Conservation (phyloP, 148 eudicot species). For the Rhododendron mucronatum region DNA sequence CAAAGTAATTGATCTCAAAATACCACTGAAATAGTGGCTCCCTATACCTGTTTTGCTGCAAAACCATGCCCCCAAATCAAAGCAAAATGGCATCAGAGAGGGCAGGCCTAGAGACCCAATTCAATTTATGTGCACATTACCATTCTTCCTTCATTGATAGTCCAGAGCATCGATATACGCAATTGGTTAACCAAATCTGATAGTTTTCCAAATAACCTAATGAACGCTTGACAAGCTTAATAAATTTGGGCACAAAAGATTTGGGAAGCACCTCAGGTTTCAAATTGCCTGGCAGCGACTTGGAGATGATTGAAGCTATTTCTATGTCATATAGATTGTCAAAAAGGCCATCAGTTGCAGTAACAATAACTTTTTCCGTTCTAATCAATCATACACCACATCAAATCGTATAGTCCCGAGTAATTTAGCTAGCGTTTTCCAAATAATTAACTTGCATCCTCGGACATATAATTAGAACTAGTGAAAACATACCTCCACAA, state of each 20-base stretch:
- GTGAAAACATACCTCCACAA: slow-evolving; percentile 46
- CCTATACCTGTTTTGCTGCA: too few relatives aligned
- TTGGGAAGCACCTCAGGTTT: slow-evolving; percentile 43
- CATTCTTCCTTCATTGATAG: too few relatives aligned
- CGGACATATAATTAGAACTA: neutral
- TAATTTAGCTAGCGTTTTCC: neutral
- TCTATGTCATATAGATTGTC: slow-evolving; percentile 79
- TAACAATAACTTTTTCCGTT: slow-evolving; percentile 31
- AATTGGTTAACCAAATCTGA: too few relatives aligned
- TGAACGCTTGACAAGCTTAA: neutral
- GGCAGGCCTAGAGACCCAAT: too few relatives aligned
- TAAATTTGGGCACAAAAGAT: neutral
- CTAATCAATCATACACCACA: neutral
- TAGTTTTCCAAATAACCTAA: neutral
- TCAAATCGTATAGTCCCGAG: neutral
- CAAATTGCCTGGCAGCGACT: slow-evolving; percentile 40
- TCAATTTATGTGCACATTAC: too few relatives aligned
- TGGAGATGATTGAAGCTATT: slow-evolving; percentile 49
- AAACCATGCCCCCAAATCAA: too few relatives aligned
- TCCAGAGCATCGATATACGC: too few relatives aligned
- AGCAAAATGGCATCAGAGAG: too few relatives aligned
- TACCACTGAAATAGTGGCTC: too few relatives aligned
- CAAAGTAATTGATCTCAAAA: too few relatives aligned
- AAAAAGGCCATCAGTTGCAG: slow-evolving; percentile 85
- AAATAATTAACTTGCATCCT: neutral